Evolutionary conservation across 306 rosid genomes (phyloP), one percentile per base, ranked within the genome.

Genomic region (peach (Prunus persica)): DNA sequence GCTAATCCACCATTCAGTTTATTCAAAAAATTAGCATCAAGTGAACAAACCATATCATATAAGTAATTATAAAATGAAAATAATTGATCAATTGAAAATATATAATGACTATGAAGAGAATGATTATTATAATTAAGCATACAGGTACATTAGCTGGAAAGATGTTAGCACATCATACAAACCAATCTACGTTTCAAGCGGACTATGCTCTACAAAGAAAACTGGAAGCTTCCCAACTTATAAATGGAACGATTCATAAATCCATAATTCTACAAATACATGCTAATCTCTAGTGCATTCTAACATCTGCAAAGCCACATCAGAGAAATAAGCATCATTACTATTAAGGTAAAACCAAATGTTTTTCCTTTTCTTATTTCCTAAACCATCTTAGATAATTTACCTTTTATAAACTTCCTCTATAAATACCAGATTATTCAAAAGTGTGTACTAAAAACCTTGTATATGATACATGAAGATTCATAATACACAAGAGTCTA

Each of bases 1-100:
- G 96, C 90, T 84, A 86, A 75, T 67, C 81, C 58, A 80, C 72
- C 69, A 79, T 68, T 67, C 69, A 71, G 32, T 71, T 58, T 69
- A 74, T 25, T 65, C 62, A 50, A 71, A 79, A 63, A 65, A 71
- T 65, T 34, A 78, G 78, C 52, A 57, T 61, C 71, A 83, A 67
- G 56, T 19, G 58, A 78, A 74, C 27, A 70, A 24, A 79, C 12
- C 20, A 24, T 18, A 32, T 27, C 47, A 58, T 18, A 67, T 3
- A 45, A 25, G 20, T 32, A 70, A 64, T 7, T 27, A 64, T 15
- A n/a, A 11, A 27, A 34, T 55, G 67, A 32, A 65, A 69, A 73
- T 55, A 6, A 65, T 34, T 30, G 62, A 57, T 51, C 46, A 55
- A 41, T 67, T 77, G 65, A 71, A 22, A 15, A 6, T 2, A 32